phyloP scores from a whole-genome alignment of 805 yeast genomes.

The Ogataea nakhonphanomensis region DNA sequence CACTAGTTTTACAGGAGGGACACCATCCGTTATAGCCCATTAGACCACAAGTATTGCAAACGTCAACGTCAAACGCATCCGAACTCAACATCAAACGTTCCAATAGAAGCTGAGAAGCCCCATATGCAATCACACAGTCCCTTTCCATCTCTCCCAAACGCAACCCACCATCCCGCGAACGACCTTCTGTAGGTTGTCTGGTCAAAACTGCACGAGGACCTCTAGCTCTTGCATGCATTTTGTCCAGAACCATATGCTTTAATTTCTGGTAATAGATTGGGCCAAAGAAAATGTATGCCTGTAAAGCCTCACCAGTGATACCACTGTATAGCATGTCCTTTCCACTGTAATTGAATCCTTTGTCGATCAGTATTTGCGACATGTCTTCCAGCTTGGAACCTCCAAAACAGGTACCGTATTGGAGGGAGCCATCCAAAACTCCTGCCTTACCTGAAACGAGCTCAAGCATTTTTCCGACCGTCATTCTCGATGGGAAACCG shows the following conservation, averaged over 20 bases:
- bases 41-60: constrained; percentile 89
- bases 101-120: constrained; percentile 90
- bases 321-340: constrained; percentile 98
- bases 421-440: constrained; percentile 83
- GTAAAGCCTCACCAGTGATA: constrained; percentile 94
- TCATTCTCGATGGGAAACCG: constrained; percentile 99
- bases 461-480: constrained; percentile 98
- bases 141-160: constrained; percentile 99
- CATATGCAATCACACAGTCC: constrained; percentile 99
- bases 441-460: constrained; percentile 97
- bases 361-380: constrained; percentile 84
- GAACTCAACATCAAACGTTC: constrained; percentile 96
- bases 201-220: constrained; percentile 98
- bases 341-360: constrained; percentile 93
- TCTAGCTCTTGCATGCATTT: constrained; percentile 99
- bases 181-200: constrained; percentile 98
- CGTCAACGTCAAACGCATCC: constrained; percentile 96
- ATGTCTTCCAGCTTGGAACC: constrained; percentile 95
- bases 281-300: constrained; percentile 97
- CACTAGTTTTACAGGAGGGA: constrained; percentile 89
- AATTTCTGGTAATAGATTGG: constrained; percentile 97
- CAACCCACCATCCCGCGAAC: constrained; percentile 98
- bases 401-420: constrained; percentile 98
- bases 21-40: constrained; percentile 99
- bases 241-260: constrained; percentile 98